Evolutionary conservation across 139 green algal species (phyloP).

Genomic region (Diplosphaera chodatii): DNA sequence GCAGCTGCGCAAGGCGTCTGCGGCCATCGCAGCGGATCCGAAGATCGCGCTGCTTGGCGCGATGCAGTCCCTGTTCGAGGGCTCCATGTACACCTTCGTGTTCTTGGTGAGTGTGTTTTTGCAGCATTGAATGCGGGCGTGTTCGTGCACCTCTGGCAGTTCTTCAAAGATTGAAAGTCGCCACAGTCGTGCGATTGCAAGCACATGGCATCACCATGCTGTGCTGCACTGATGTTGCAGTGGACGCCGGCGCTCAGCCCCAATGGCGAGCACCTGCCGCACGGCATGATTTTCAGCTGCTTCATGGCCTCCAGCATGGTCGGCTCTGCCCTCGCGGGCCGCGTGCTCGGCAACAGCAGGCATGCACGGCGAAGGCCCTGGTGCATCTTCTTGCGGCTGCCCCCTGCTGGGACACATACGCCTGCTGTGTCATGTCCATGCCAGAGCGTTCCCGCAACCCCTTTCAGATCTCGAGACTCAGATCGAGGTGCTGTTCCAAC

Average conservation of each 20-base stretch:
- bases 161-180: no score
- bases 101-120: slow-evolving; percentile 57
- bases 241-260: slow-evolving; percentile 90
- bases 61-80: slow-evolving; percentile 94
- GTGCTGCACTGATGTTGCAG: neutral
- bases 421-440: no score
- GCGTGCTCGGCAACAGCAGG: slow-evolving; percentile 30
- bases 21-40: slow-evolving; percentile 56
- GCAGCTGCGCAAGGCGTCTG: slow-evolving; percentile 49
- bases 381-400: no score
- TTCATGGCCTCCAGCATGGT: slow-evolving; percentile 95
- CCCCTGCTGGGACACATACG: no score
- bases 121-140: no score
- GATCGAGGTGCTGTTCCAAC: no score
- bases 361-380: no score
- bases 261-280: slow-evolving; percentile 79
- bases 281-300: slow-evolving; percentile 93
- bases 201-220: no score
- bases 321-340: slow-evolving; percentile 58
- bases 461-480: no score
- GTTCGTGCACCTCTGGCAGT: no score
- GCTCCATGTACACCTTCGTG: slow-evolving; percentile 97
- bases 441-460: no score
- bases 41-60: slow-evolving; percentile 78
- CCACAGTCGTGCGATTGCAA: no score